Base-by-base conservation (phyloP, 2,329 filamentous ascomycete genomes). In the Cercospora sp. region DNA sequence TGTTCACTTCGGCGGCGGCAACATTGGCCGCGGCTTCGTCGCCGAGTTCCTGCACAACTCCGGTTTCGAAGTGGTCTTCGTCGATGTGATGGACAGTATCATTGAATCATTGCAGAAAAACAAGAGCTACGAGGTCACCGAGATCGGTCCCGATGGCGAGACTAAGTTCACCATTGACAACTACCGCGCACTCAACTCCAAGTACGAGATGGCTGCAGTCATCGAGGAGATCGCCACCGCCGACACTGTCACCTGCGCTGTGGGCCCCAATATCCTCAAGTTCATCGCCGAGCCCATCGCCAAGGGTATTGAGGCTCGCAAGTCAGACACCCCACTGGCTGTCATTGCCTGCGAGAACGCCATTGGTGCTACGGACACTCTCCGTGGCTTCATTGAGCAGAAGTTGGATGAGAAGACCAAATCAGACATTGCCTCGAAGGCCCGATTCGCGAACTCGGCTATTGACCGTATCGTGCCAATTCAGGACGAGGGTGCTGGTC, bases 291-390 rank as follows among this genome's bases (percentile, higher is more conserved):
- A 94, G 26, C 91, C 94, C 75, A 97, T 99, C 75, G 94, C 94
- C 78, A 95, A 96, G 86, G 95, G 92, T 73, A 92, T 99, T 72
- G 90, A 94, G 78, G 86, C 86, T 72, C 91, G 95, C 72, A 86
- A 88, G 28, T 80, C 80, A 57, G 79, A 83, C 64, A 86, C 87
- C 70, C 94, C 94, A 7, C 82, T 98, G 51, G 89, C 94, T 23
- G 92, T 99, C 78, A 97, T 99, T 82, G 95, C 95, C 67, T 99
- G 95, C 82, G 95, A 99, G 85, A 99, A 99, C 81, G 93, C 93
- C 79, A 97, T 98, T 78, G 92, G 92, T 72, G 95, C 93, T 76
- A 98, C 95, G 60, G 92, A 95, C 78, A 92, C 91, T 45, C 90
- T 97, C 62, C 92, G 91, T 72, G 87, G 86, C 48, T 89, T 91